Conservation (phyloP, 1,284 basidiomycete genomes). For the Macrocystidia cucumis region DNA sequence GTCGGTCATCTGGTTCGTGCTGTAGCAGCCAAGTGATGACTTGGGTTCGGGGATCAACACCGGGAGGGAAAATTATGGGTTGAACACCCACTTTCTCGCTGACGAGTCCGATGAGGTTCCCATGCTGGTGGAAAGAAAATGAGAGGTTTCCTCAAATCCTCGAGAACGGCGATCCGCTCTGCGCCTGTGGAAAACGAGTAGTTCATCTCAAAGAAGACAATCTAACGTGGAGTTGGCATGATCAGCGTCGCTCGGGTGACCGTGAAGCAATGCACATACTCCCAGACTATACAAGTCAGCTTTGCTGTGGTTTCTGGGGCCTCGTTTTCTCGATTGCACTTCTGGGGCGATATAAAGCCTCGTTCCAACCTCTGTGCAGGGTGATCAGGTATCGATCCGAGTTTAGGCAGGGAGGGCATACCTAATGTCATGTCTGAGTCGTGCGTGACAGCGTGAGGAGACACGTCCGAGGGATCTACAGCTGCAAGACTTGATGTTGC, state of each 20-base stretch:
- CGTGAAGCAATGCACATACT: slow-evolving; percentile 37
- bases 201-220: slow-evolving; percentile 99
- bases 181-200: slow-evolving; percentile 81
- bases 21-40: slow-evolving; percentile 81
- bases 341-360: slow-evolving; percentile 92
- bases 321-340: slow-evolving; percentile 55
- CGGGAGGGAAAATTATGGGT: neutral
- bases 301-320: slow-evolving; percentile 70
- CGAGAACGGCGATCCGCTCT: slow-evolving; percentile 82
- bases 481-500: slow-evolving; percentile 79
- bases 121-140: slow-evolving; percentile 76
- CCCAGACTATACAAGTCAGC: slow-evolving; percentile 96
- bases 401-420: slow-evolving; percentile 16
- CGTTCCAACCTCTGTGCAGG: slow-evolving; percentile 75
- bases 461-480: slow-evolving; percentile 61
- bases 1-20: slow-evolving; percentile 79
- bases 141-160: slow-evolving; percentile 64
- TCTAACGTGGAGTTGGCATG: slow-evolving; percentile 46
- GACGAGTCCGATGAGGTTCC: slow-evolving; percentile 55
- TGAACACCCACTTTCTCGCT: slow-evolving; percentile 55
- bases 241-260: too few relatives aligned
- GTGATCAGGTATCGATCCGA: neutral
- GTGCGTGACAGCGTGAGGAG: slow-evolving; percentile 31
- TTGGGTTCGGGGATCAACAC: slow-evolving; percentile 15
- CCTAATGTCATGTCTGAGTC: slow-evolving; percentile 73